These are phyloP conservation scores for Ceratobasidium sp. DNA, from an alignment of 1,284 basidiomycete species.

Conservation along the genomic window DNA sequence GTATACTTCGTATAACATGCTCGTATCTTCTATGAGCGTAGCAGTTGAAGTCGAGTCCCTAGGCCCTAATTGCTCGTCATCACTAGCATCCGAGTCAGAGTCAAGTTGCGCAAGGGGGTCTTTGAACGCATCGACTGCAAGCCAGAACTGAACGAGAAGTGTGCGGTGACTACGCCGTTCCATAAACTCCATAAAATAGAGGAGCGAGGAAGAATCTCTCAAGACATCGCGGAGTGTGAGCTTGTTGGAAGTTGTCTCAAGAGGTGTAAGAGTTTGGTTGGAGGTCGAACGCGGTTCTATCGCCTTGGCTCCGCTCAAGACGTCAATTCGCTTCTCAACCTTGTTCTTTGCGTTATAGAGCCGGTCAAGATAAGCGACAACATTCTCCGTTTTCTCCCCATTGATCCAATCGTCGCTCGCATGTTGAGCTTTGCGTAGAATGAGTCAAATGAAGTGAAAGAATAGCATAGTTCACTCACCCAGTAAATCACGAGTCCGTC, in stretches of 20 bases:
- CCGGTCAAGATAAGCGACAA: constrained; percentile 88
- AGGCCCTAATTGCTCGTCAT: constrained; percentile 68
- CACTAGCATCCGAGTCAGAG: constrained; percentile 67
- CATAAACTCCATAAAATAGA: constrained; percentile 98
- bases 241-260: constrained; percentile 18
- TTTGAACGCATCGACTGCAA: constrained; percentile 97
- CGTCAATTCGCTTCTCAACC: constrained; percentile 85
- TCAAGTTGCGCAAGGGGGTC: constrained; percentile 91
- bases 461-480: constrained; percentile 61
- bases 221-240: constrained; percentile 77
- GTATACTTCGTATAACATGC: constrained; percentile 88
- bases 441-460: constrained; percentile 11
- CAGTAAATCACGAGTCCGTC: constrained; percentile 78
- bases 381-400: constrained; percentile 83
- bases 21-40: constrained; percentile 83
- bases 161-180: constrained; percentile 84
- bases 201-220: constrained; percentile 87
- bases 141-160: constrained; percentile 94
- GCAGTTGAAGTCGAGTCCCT: constrained; percentile 69
- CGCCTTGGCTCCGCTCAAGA: constrained; percentile 74
- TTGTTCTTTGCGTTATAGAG: constrained; percentile 89
- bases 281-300: constrained; percentile 59
- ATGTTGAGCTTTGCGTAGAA: constrained; percentile 70
- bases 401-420: constrained; percentile 88
- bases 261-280: constrained; percentile 4